These are phyloP conservation scores for Cyclaneusma minus DNA, from an alignment of 2,329 filamentous ascomycete species.

Conservation along the genomic window DNA sequence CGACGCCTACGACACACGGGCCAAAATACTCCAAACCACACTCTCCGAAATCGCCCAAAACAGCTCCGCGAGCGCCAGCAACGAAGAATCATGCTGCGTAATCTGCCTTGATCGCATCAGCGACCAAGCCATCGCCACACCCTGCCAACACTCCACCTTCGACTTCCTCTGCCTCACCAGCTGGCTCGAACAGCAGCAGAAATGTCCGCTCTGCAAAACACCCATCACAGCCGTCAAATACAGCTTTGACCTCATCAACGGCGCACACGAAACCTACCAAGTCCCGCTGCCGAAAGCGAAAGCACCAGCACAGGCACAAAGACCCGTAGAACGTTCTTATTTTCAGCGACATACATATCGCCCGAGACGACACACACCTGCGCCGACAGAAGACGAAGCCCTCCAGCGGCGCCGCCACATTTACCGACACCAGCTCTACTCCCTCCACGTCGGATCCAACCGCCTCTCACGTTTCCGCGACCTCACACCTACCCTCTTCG, in stretches of 20 bases:
- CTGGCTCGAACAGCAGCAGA: slow-evolving; percentile 60
- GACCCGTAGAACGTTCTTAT: too few species aligned
- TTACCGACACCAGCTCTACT: slow-evolving; percentile 59
- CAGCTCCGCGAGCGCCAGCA: slow-evolving; percentile 16
- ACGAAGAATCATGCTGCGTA: slow-evolving; percentile 47
- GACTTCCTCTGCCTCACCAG: slow-evolving; percentile 73
- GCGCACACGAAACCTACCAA: slow-evolving; percentile 40
- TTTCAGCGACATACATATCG: slow-evolving; percentile 7
- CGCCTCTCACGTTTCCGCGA: slow-evolving; percentile 61
- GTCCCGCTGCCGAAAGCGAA: slow-evolving; percentile 22
- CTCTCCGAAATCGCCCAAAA: slow-evolving; percentile 23
- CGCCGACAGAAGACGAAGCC: slow-evolving; percentile 12
- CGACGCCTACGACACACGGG: slow-evolving; percentile 23
- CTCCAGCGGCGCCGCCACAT: slow-evolving; percentile 47
- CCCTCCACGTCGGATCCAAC: slow-evolving; percentile 71
- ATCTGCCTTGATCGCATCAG: slow-evolving; percentile 71
- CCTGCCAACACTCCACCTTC: slow-evolving; percentile 69
- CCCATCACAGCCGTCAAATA: slow-evolving; percentile 45
- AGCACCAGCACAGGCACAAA: too few species aligned
- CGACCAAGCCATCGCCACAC: slow-evolving; percentile 54
- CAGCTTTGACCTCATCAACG: slow-evolving; percentile 34
- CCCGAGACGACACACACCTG: slow-evolving; percentile 4
- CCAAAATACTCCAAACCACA: slow-evolving; percentile 26
- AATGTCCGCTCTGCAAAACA: slow-evolving; percentile 66
- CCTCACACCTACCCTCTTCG: slow-evolving; percentile 52